These are phyloP conservation scores for Saccharomyces hybrid DNA, from an alignment of 1,139 yeast genomes.

Conservation along the genomic window DNA sequence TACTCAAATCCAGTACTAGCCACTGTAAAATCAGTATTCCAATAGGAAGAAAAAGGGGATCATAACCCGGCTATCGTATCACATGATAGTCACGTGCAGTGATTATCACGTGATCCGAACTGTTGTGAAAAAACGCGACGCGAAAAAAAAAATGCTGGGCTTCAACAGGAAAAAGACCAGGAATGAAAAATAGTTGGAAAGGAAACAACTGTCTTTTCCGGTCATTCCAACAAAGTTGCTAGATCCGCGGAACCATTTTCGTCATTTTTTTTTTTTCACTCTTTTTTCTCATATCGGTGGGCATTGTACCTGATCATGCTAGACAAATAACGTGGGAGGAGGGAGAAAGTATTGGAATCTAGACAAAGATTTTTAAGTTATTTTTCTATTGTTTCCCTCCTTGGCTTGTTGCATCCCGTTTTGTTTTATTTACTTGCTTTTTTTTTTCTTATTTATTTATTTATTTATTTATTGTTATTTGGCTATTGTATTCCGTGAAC, in stretches of 20 bases:
- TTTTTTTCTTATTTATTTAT: not conserved
- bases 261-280: not conserved
- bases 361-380: not conserved
- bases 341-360: not conserved
- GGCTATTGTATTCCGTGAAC: not conserved
- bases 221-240: not conserved
- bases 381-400: not conserved
- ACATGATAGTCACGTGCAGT: not conserved
- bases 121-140: not conserved
- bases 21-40: not conserved
- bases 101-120: not conserved
- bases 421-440: not conserved
- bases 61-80: not conserved
- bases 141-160: not conserved
- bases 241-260: not conserved
- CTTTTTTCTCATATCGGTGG: not conserved
- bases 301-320: not conserved
- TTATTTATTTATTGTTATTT: not conserved
- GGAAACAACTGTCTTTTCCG: not conserved
- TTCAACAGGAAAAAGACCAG: not conserved
- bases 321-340: not conserved
- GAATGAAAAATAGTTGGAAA: not conserved
- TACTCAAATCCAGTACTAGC: not conserved
- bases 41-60: not conserved
- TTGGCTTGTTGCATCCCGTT: constrained; percentile 1